Base-by-base conservation (phyloP, 2,329 filamentous ascomycete species). In the Fusarium devonianum region DNA sequence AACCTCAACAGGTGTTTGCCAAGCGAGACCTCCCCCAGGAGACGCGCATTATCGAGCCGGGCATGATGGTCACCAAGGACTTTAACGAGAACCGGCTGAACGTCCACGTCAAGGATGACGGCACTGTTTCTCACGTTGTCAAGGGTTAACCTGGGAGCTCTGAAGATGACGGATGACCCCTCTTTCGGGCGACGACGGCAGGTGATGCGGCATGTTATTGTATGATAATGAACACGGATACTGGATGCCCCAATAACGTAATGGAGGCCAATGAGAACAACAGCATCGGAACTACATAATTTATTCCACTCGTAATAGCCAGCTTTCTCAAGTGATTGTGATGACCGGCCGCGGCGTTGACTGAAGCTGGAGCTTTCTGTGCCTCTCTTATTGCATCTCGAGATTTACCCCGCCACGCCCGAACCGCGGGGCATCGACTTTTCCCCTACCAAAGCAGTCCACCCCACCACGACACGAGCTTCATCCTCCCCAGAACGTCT, bases 31-130 rank as follows among this genome's bases (percentile, higher is more conserved):
- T 87, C 13, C 84, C 84, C 7, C 61, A 83, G 67, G 60, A 78
- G 63, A 76, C 76, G 28, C 79, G 84, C 56, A 71, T 87, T 60
- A 79, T 87, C 62, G 62, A 78, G 67, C 82, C 82, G 0, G 81
- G 80, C 39, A 69, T 68, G 66, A 80, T 84, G 70, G 77, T 84
- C 16, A 85, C 83, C 45, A 82, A 75, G 69, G 84, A 87, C 63
- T 79, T 78, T 63, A 69, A 71, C 2, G 73, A 77, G 37, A 71
- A 79, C 46, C 74, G 84, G 30, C 73, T 87, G 53, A 87, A 86
- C 49, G 75, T 87, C 16, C 77, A 84, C 57, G 64, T 86, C 41
- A 78, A 78, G 49, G 79, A 85, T 21, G 80, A 86, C 48, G 84
- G 84, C 37, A 83, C 78, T 11, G 81, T 87, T 33, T 77, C 78